phyloP scores from a whole-genome alignment of 164 flowering plant species.

The Saururus chinensis region DNA sequence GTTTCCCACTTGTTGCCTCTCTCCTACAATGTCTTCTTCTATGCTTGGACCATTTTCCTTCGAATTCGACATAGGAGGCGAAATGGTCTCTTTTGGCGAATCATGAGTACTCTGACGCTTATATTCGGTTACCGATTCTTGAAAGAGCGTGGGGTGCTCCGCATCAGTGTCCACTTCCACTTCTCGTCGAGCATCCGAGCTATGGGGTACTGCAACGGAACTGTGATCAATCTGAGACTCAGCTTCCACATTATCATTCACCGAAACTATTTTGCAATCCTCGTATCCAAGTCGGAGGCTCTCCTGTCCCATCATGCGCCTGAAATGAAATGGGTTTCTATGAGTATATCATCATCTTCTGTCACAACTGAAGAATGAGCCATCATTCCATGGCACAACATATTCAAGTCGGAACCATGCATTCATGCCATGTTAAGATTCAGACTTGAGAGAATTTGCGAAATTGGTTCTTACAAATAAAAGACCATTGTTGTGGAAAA shows the following conservation, averaged over 20 bases:
- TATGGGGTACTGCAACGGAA: neutral
- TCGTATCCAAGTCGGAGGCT: conserved; percentile 10
- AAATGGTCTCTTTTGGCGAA: too few relatives aligned
- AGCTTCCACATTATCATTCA: conserved; percentile 18
- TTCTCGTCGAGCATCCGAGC: neutral
- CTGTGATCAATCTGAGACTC: conserved; percentile 4
- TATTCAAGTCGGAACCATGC: neutral
- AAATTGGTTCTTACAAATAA: neutral
- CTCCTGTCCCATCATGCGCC: conserved; percentile 20
- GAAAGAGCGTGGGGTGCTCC: too few relatives aligned
- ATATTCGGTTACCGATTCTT: too few relatives aligned
- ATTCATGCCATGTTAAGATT: too few relatives aligned
- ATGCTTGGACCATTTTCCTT: neutral
- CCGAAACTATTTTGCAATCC: conserved; percentile 16
- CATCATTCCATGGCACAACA: too few relatives aligned
- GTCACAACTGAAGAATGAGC: too few relatives aligned
- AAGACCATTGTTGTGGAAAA: neutral
- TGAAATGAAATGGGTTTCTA: too few relatives aligned
- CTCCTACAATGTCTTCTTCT: neutral
- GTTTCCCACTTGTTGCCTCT: neutral
- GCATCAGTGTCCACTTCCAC: too few relatives aligned
- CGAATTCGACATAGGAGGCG: neutral
- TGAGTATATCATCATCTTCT: too few relatives aligned
- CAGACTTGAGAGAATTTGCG: too few relatives aligned
- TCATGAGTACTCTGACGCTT: too few relatives aligned